Conservation (phyloP, 805 yeast genomes). For the Candida xiaguanensis region DNA sequence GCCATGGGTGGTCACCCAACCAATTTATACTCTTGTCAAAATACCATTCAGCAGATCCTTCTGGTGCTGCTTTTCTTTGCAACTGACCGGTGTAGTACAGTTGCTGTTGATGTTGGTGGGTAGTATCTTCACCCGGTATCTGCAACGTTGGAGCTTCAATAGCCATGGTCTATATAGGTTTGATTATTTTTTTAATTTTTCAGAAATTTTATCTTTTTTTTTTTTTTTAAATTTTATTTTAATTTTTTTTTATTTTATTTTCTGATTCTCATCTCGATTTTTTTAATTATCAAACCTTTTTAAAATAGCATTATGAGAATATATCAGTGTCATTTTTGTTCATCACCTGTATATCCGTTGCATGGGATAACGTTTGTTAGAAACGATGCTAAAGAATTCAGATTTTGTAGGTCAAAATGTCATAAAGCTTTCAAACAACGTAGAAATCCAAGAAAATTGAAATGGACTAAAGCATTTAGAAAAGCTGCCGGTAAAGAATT, state of each 20-base stretch:
- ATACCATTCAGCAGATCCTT: conserved; percentile 55
- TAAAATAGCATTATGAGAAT: conserved; percentile 67
- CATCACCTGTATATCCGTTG: conserved; percentile 80
- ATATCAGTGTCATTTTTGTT: conserved; percentile 92
- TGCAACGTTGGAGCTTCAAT: conserved; percentile 56
- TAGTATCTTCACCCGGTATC: conserved; percentile 47
- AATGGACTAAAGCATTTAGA: conserved; percentile 98
- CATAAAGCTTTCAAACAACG: conserved; percentile 97
- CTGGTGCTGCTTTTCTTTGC: conserved; percentile 38
- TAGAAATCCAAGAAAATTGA: conserved; percentile 96
- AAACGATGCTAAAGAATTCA: conserved; percentile 95
- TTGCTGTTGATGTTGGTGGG: conserved; percentile 9
- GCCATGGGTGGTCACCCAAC: conserved; percentile 73
- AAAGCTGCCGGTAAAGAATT: conserved; percentile 98
- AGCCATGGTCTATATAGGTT: conserved; percentile 5
- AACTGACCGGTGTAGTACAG: conserved; percentile 37
- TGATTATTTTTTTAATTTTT: background rate
- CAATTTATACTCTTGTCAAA: conserved; percentile 58
- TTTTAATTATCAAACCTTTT: too few species aligned
- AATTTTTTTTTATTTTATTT: background rate
- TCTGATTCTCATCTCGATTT: background rate
- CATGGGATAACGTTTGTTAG: conserved; percentile 98
- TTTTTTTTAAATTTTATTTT: background rate
- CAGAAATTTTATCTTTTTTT: background rate
- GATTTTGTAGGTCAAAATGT: conserved; percentile 97